phyloP scores from a whole-genome alignment of 768 basidiomycete genomes.

The Mycena alexandri region DNA sequence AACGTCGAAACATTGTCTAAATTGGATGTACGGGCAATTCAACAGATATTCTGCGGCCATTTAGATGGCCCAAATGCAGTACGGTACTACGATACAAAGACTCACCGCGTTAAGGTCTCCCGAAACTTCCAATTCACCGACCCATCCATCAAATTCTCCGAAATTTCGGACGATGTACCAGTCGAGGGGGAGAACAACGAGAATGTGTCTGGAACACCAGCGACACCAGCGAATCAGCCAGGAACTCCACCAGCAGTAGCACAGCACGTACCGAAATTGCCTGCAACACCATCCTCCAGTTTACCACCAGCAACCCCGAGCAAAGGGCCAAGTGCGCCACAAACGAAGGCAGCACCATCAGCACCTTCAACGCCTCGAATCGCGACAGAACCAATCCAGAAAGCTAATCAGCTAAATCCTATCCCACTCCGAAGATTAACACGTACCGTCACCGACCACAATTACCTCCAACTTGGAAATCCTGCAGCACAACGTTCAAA shows the following conservation, averaged over 20 bases:
- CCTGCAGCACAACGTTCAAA: background rate
- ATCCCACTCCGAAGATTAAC: slow-evolving; percentile 20
- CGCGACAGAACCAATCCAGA: background rate
- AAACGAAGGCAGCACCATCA: background rate
- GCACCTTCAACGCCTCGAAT: background rate
- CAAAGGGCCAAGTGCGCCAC: no score
- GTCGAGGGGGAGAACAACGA: slow-evolving; percentile 16
- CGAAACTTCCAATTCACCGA: slow-evolving; percentile 13
- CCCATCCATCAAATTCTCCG: background rate
- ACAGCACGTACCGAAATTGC: slow-evolving; percentile 27
- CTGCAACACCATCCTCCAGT: no score
- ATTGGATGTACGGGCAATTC: slow-evolving; percentile 3
- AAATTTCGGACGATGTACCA: background rate
- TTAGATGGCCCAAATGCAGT: slow-evolving; percentile 15
- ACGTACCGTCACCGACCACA: background rate
- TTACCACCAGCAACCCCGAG: background rate
- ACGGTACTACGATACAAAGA: slow-evolving; percentile 28
- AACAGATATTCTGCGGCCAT: slow-evolving; percentile 25
- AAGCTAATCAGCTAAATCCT: slow-evolving; percentile 19
- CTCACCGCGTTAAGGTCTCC: slow-evolving; percentile 4
- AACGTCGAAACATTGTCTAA: slow-evolving; percentile 14
- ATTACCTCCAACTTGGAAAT: slow-evolving; percentile 22
- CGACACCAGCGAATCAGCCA: slow-evolving; percentile 14
- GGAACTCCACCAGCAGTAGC: slow-evolving; percentile 12
- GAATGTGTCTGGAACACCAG: no score